A percentile compares a stretch with the other conserved stretches of the same genome.
Conservation (phyloP, 2,329 filamentous ascomycete genomes). For the Apiospora arundinis region DNA sequence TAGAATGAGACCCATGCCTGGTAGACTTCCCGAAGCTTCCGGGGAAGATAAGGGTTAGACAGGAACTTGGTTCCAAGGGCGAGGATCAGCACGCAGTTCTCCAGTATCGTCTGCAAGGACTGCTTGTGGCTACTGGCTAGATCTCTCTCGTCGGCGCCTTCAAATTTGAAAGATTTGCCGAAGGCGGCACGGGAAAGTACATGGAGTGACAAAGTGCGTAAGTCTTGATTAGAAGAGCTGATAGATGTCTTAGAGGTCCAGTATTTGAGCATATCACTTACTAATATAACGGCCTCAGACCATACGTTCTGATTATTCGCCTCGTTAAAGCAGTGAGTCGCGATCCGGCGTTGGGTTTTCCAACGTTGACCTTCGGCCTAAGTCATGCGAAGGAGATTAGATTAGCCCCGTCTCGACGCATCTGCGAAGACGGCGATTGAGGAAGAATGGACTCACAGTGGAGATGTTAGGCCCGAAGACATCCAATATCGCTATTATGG, state of each 20-base stretch:
- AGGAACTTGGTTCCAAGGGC: constrained; percentile 36
- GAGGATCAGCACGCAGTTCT: constrained; percentile 40
- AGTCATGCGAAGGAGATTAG: not conserved
- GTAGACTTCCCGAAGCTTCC: constrained; percentile 24
- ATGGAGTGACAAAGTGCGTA: constrained; percentile 26
- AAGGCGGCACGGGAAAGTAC: constrained; percentile 26
- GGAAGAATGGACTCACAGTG: not conserved
- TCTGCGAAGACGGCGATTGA: too few relatives aligned
- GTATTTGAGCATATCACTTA: constrained; percentile 24
- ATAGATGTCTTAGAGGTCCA: constrained; percentile 24
- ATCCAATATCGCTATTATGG: not conserved
- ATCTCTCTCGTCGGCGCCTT: constrained; percentile 26
- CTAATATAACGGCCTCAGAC: constrained; percentile 22
- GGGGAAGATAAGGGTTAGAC: constrained; percentile 31
- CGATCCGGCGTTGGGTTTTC: constrained; percentile 26
- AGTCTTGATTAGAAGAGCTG: constrained; percentile 21
- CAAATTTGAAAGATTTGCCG: constrained; percentile 27
- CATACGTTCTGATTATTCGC: constrained; percentile 27
- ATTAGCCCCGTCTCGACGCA: not conserved
- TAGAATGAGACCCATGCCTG: constrained; percentile 36
- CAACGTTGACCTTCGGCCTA: constrained; percentile 26
- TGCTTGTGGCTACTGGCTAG: not conserved
- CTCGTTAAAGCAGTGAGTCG: constrained; percentile 25
- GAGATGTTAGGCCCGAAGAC: not conserved
- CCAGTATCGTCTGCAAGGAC: constrained; percentile 37